These are phyloP conservation scores for Populus pruinosa DNA, from an alignment of 345 rosid genomes.

Conservation along the genomic window DNA sequence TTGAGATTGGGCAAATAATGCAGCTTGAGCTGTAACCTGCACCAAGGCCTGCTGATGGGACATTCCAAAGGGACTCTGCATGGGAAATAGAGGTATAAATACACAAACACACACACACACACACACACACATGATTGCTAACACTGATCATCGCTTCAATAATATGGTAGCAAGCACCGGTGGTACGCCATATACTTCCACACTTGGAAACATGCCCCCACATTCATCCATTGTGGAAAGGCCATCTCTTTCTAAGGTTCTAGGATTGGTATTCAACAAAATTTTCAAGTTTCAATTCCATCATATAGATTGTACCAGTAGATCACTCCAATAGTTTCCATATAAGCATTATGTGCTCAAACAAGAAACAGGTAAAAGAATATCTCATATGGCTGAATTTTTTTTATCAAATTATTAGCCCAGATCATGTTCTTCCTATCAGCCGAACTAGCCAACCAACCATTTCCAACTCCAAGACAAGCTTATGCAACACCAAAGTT, in stretches of 20 bases:
- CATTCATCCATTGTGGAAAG: not conserved
- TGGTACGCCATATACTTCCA: not conserved
- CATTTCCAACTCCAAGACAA: not conserved
- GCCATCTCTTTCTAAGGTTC: slow-evolving; percentile 3
- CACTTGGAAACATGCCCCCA: not conserved
- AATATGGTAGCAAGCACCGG: not conserved
- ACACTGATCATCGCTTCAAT: not conserved
- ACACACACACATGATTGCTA: not conserved
- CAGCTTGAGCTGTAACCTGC: slow-evolving; percentile 77
- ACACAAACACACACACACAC: not conserved
- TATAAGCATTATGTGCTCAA: not conserved
- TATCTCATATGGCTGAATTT: not conserved
- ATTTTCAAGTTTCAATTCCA: not conserved
- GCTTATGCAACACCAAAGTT: slow-evolving; percentile 4
- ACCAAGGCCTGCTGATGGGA: slow-evolving; percentile 82
- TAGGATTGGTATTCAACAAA: not conserved
- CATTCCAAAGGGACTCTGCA: slow-evolving; percentile 80
- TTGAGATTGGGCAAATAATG: slow-evolving; percentile 42
- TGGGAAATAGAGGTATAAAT: slow-evolving; percentile 21
- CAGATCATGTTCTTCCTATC: not conserved
- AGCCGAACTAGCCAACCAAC: not conserved
- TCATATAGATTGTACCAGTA: not conserved
- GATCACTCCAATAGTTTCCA: not conserved
- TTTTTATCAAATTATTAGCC: not conserved
- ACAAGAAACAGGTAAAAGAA: not conserved